Base-by-base conservation (phyloP, 495 filamentous ascomycete genomes). In the Penicillium macrosclerotiorum region DNA sequence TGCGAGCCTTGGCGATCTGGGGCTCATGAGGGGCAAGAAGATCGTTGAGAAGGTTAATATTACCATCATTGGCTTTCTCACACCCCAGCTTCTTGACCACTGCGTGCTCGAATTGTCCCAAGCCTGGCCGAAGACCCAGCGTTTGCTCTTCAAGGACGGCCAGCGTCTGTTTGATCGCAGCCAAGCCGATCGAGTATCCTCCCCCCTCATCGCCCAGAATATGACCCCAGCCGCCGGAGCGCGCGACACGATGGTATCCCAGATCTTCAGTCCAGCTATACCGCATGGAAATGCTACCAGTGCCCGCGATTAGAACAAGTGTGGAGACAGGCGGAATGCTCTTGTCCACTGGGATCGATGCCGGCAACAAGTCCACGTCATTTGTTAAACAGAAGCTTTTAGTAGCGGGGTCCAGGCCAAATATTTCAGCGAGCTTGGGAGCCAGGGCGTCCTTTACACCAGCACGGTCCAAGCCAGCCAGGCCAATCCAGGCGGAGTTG, bases 161-260 rank as follows among this genome's bases (percentile, higher is more conserved):
- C 3, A 71, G 42, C 1, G 64, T 56, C n/a, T 59, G 46, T 27
- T 59, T 58, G 23, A 65, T 53, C 0, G 62, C 62, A 25, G 55
- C 49, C 13, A 61, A 36, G 4, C 67, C 68, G 8, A 72, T 70
- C 2, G 55, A 54, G 47, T 65, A 68, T 3, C 65, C 67, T 1
- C 60, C 60, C 1, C 64, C 68, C 32, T 70, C 63, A 27, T 72
- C 67, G 0, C 68, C 65, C 5, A 72, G 50, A 13, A 68, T 44
- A 36, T 67, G 57, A 5, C 66, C 66, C 68, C 66, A 72, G 4
- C 68, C 68, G 4, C 66, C 68, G 4, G 59, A 51, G 5, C 63
- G 63, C 23, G 55, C 58, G n/a, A 56, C 42, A 8, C 58, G 57
- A 5, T 39, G 13, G 26, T 57, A 52, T 9, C 45, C 46, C 11